Conservation (phyloP, 108 stramenopile species). For the Skeletonema marinoi region DNA sequence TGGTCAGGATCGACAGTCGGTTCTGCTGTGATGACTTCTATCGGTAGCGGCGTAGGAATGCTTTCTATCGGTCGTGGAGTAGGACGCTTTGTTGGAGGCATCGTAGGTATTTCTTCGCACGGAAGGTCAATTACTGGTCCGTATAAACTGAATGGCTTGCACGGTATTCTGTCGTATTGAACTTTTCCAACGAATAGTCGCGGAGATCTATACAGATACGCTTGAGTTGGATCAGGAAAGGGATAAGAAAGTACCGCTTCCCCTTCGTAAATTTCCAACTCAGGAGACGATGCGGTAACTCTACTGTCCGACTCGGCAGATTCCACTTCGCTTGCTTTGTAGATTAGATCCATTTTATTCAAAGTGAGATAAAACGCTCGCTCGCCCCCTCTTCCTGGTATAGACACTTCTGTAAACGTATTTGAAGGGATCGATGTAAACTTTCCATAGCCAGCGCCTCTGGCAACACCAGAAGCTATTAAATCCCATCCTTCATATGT, state of each 20-base stretch:
- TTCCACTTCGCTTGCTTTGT: background rate
- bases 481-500: background rate
- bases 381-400: background rate
- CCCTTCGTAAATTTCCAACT: constrained; percentile 14
- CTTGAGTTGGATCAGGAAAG: background rate
- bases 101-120: background rate
- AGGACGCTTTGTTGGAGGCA: background rate
- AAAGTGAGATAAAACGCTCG: constrained; percentile 11
- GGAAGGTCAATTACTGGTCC: background rate
- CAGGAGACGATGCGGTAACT: background rate
- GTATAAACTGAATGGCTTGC: background rate
- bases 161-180: constrained; percentile 3
- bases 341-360: background rate
- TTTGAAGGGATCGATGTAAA: background rate
- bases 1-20: background rate
- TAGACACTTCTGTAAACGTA: background rate
- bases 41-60: background rate
- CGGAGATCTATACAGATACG: background rate
- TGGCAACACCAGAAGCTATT: constrained; percentile 2
- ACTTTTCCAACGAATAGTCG: background rate
- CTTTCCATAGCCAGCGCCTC: background rate
- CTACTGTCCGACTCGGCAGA: background rate
- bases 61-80: background rate
- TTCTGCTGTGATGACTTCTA: background rate
- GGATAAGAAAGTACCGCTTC: constrained; percentile 11